Percentiles rank a stretch among this genome's conserved stretches.
Evolutionary conservation across 2,329 filamentous ascomycete species (phyloP).

Genomic region (Fusarium phyllophilum): DNA sequence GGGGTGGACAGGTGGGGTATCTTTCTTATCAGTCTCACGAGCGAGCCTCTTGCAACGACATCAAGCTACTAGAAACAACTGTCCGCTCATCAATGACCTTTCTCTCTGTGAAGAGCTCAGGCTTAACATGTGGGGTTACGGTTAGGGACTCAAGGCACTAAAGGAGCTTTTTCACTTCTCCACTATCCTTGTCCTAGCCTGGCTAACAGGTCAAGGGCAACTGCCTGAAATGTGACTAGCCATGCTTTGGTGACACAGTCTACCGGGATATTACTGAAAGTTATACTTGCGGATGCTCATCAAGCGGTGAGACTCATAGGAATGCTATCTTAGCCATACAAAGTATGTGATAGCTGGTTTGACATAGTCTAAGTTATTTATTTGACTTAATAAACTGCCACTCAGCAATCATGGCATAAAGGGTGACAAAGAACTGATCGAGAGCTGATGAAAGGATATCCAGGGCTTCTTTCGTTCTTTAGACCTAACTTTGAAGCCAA

Average conservation of each 20-base stretch:
- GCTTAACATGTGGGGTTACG: neutral
- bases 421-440: neutral
- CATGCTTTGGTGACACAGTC: neutral
- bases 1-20: constrained; percentile 3
- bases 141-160: neutral
- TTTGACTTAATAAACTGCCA: too few species aligned
- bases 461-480: neutral
- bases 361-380: too few species aligned
- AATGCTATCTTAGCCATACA: too few species aligned
- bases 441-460: too few species aligned
- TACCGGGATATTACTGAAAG: neutral
- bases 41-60: neutral
- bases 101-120: neutral
- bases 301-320: neutral
- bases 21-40: constrained; percentile 7
- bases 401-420: neutral
- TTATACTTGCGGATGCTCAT: neutral
- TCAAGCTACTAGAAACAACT: neutral
- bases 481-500: neutral
- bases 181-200: neutral
- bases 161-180: neutral
- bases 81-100: neutral
- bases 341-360: neutral
- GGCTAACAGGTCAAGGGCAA: neutral
- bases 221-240: neutral